Base-by-base conservation (phyloP, 2,329 filamentous ascomycete genomes). In the Fonsecaea monophora region DNA sequence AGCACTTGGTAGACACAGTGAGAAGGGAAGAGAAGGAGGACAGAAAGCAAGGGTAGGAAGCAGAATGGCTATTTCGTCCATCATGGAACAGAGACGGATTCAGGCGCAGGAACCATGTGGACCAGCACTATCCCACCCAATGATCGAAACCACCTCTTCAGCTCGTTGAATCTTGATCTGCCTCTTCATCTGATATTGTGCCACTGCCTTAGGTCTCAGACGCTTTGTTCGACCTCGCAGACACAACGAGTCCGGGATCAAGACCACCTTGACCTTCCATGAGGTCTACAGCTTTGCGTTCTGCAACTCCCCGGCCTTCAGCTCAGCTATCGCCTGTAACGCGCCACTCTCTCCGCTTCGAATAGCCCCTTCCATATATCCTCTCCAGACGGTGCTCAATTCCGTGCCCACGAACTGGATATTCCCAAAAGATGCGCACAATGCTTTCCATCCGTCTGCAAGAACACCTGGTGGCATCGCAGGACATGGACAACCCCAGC, bases 331-430 rank as follows among this genome's bases (percentile, higher is more conserved):
- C 0, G 68, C 68, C 45, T 71, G 66, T 45, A 38, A 13, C 12
- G 83, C 84, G 1, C 78, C 85, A 13, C 82, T 74, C 65, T 84
- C 77, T 1, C 85, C 85, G 58, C 77, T 81, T 5, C 80, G 71
- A 10, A 87, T 75, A 0, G 85, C 85, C 1, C 86, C 85, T 67
- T 87, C 85, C 83, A 87, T 86, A 71, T 86, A 87, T 0, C 85
- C 85, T 62, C 82, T 84, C 85, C 85, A 87, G 65, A 83, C 80
- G 2, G 72, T 77, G 0, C 81, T 79, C 0, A 81, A 84, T 76
- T 87, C 85, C 0, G 85, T 86, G 0, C 86, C 85, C 2, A 80
- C 83, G 69, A 86, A 87, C 69, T 86, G 81, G 3, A 86, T 34
- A 37, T 82, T 77, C 4, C 80, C 76, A 56, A 75, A 74, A 0